These are phyloP conservation scores for Rhododendron molle DNA, from an alignment of 148 eudicot species.

Conservation along the genomic window DNA sequence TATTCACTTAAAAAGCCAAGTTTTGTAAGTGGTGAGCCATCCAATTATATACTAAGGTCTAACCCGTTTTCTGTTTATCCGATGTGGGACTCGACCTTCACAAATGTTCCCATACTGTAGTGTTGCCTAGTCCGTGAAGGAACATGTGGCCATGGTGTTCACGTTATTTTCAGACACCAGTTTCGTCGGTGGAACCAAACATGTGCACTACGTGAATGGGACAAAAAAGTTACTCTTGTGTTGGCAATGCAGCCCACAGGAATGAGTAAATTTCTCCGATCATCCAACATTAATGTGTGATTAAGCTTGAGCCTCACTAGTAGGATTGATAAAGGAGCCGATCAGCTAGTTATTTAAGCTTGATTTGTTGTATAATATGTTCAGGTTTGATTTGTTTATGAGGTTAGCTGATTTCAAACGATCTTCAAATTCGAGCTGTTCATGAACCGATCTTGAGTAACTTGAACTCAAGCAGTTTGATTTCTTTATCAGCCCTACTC, in stretches of 20 bases:
- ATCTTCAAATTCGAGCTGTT: not conserved
- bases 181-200: slow-evolving; percentile 1
- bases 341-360: not conserved
- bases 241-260: no score
- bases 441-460: not conserved
- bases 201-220: not conserved
- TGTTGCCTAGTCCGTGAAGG: not conserved
- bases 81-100: no score
- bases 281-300: not conserved
- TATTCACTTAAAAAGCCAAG: no score
- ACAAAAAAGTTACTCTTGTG: not conserved
- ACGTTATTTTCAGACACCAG: not conserved
- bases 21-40: no score
- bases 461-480: not conserved
- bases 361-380: not conserved
- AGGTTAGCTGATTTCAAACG: not conserved
- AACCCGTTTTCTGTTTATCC: no score
- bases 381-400: not conserved
- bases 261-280: no score
- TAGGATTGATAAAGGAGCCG: not conserved
- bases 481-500: not conserved
- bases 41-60: no score
- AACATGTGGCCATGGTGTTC: not conserved
- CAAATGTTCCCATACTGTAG: not conserved
- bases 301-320: not conserved